Evolutionary conservation across 2,329 filamentous ascomycete species (phyloP).

Genomic region (Colletotrichum eleusines): DNA sequence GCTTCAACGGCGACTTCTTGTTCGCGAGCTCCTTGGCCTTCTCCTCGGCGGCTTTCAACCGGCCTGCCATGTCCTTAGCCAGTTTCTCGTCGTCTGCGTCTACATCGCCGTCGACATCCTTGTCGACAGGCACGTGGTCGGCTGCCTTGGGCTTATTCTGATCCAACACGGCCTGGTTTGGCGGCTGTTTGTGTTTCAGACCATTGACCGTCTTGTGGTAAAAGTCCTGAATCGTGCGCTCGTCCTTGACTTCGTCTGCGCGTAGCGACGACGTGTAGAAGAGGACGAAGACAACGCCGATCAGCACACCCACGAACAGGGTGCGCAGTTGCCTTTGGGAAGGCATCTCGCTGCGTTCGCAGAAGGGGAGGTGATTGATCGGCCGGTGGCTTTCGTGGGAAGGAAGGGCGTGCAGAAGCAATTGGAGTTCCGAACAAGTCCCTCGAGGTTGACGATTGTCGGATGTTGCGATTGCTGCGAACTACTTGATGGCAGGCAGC

Average conservation of each 20-base stretch:
- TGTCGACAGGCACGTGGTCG: slow-evolving; percentile 58
- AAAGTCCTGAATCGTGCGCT: slow-evolving; percentile 63
- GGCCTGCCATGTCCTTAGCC: slow-evolving; percentile 67
- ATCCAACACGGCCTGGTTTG: slow-evolving; percentile 56
- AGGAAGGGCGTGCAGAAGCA: background rate
- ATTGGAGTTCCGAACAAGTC: too few species aligned
- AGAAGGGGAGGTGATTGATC: background rate
- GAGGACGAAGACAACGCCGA: slow-evolving; percentile 74
- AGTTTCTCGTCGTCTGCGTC: slow-evolving; percentile 68
- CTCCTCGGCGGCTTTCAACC: slow-evolving; percentile 76
- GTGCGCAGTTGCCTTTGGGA: slow-evolving; percentile 78
- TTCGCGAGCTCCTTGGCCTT: slow-evolving; percentile 77
- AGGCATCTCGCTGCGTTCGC: slow-evolving; percentile 64
- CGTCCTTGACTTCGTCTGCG: slow-evolving; percentile 61
- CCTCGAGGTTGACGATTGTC: background rate
- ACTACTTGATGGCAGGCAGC: slow-evolving; percentile 3
- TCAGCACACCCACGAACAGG: slow-evolving; percentile 72
- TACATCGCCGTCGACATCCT: slow-evolving; percentile 66
- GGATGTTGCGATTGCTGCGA: slow-evolving; percentile 4
- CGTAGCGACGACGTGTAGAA: slow-evolving; percentile 77
- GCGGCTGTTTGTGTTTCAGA: slow-evolving; percentile 48
- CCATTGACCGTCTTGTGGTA: slow-evolving; percentile 71
- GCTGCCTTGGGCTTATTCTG: slow-evolving; percentile 54
- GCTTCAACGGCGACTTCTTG: slow-evolving; percentile 71
- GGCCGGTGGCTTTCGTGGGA: background rate